These are phyloP conservation scores for Leishmania amazonensis DNA, from an alignment of 208 protist genomes.

Conservation along the genomic window DNA sequence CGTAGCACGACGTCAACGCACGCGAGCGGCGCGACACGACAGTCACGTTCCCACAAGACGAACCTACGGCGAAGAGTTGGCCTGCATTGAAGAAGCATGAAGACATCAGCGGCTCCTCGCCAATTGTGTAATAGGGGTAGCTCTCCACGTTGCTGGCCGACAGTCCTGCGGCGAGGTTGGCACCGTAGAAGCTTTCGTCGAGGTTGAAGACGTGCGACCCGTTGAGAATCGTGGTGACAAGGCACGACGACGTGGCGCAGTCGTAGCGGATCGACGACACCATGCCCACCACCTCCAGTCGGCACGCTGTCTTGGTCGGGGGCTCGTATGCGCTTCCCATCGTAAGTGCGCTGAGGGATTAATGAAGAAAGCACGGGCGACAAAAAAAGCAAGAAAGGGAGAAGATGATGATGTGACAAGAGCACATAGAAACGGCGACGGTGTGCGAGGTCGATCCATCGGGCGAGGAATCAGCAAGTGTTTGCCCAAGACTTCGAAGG, in stretches of 20 bases:
- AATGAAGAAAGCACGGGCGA: background rate
- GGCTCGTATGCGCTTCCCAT: conserved; percentile 19
- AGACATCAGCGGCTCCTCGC: conserved; percentile 45
- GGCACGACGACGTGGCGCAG: conserved; percentile 36
- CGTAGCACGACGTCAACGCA: conserved; percentile 33
- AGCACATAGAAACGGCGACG: background rate
- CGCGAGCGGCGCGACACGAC: conserved; percentile 44
- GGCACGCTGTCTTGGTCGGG: conserved; percentile 39
- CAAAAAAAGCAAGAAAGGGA: background rate
- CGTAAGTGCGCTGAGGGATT: background rate
- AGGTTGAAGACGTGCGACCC: conserved; percentile 53
- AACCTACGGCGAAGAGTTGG: conserved; percentile 42
- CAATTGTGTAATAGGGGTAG: conserved; percentile 40
- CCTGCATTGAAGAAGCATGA: conserved; percentile 46
- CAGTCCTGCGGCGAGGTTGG: conserved; percentile 25
- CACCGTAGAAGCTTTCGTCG: conserved; percentile 43
- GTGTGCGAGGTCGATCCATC: background rate
- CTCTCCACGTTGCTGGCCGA: conserved; percentile 49
- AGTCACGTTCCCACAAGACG: conserved; percentile 37
- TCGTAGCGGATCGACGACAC: conserved; percentile 46
- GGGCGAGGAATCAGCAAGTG: background rate
- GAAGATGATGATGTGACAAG: background rate
- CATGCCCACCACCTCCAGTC: conserved; percentile 42
- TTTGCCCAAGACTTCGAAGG: background rate
- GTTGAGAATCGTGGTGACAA: conserved; percentile 51